Evolutionary conservation across 1,139 yeast genomes (phyloP).

Genomic region (Candida sanyaensis): DNA sequence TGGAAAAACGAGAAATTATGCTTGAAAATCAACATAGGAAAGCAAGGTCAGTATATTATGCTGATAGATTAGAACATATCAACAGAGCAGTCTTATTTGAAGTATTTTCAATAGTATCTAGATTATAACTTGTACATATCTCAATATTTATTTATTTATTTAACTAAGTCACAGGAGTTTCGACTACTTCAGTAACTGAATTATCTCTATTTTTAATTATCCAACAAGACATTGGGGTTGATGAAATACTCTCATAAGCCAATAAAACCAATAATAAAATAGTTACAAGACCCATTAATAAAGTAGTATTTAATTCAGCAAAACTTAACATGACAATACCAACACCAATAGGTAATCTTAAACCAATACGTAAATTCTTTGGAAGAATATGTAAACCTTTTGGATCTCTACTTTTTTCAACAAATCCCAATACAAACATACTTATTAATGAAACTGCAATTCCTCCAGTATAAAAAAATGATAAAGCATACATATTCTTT

Average conservation of each 20-base stretch:
- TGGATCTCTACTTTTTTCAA: conserved; percentile 42
- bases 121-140: neutral
- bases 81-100: conserved; percentile 27
- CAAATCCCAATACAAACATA: conserved; percentile 36
- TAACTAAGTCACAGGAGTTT: neutral
- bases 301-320: conserved; percentile 44
- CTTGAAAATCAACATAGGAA: conserved; percentile 6
- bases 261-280: conserved; percentile 31
- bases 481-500: conserved; percentile 34
- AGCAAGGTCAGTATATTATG: conserved; percentile 16
- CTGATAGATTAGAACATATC: conserved; percentile 25
- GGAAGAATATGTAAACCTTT: conserved; percentile 29
- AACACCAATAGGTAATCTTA: conserved; percentile 41
- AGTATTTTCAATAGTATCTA: conserved; percentile 2
- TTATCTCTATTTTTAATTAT: neutral
- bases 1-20: conserved; percentile 5
- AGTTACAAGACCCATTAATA: conserved; percentile 46
- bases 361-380: conserved; percentile 39
- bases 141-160: neutral
- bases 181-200: too few species aligned
- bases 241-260: conserved; percentile 35
- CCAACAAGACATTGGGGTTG: conserved; percentile 25
- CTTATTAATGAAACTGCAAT: conserved; percentile 39
- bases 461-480: conserved; percentile 54
- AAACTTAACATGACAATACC: conserved; percentile 45